Conservation (phyloP, 225 moss, liverwort and hornwort species). For the Pleurozium schreberi region DNA sequence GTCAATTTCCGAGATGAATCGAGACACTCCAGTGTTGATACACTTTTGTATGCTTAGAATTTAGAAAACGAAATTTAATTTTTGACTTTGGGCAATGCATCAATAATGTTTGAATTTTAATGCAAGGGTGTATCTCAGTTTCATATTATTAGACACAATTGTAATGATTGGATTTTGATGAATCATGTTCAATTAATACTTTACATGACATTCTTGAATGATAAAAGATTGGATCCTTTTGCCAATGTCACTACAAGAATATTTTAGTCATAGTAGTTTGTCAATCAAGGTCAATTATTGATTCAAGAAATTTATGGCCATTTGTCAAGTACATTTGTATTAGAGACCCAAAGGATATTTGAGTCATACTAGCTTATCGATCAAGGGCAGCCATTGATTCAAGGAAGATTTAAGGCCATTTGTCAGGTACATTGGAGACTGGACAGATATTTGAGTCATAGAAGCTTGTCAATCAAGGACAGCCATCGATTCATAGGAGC, state of each 20-base stretch:
- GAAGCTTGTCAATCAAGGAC: no score
- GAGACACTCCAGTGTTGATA: no score
- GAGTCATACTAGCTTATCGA: background rate
- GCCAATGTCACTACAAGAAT: fast-evolving
- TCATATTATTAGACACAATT: background rate
- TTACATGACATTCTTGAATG: no score
- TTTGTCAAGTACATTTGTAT: background rate
- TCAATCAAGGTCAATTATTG: background rate
- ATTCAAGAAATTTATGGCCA: background rate
- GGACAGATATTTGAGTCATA: no score
- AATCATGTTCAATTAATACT: background rate
- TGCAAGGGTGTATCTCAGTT: background rate
- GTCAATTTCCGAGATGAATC: no score
- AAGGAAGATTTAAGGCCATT: background rate
- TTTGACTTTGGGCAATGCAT: no score
- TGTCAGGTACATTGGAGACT: background rate
- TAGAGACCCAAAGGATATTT: no score
- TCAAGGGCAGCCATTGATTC: background rate
- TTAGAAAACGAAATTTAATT: no score
- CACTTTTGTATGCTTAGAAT: no score
- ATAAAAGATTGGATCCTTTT: background rate
- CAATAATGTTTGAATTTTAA: no score
- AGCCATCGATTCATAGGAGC: no score
- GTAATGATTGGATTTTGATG: background rate
- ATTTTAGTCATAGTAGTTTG: background rate